Base-by-base conservation (phyloP, 768 basidiomycete genomes). In the Tricholoma matsutake region DNA sequence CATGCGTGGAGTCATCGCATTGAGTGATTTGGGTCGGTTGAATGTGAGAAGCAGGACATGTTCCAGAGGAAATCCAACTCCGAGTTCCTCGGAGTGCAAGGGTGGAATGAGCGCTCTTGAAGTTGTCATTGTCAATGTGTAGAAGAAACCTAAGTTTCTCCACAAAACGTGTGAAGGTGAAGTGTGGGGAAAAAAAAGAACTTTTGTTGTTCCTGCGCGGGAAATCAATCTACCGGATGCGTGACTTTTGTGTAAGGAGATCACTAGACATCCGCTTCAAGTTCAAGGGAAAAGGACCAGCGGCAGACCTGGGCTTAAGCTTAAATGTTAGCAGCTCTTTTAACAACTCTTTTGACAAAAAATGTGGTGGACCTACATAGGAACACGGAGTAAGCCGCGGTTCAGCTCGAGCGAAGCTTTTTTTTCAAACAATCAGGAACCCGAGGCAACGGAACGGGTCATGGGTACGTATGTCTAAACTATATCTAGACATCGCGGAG, bases 1-100 rank as follows among this genome's bases (percentile, higher is more conserved):
- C 80, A 92, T 85, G 6, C 72, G 75, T 6, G 83, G 81, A 0
- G 85, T 84, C 79, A 94, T 83, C 1, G 93, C 90, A 67, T 95
- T 94, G 69, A 91, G 81, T 6, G 80, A 71, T 57, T 79, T 77
- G 0, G 91, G 91, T 6, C 91, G 80, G 73, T 94, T 94, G 61
- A 81, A 68, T 1, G 75, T 75, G 54, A 81, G 68, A 37, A 78
- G 71, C 25, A 79, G 64, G 9, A 80, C 72, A 69, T 79, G 78
- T 1, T 75, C 72, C 7, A 62, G 67, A 2, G 79, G 80, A 55
- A 79, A 75, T 0, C 73, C 66, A 32, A 80, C 73, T 34, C 68
- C 68, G 62, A 81, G 68, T 63, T 77, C 68, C 25, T 68, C 64
- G 13, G 79, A 80, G 58, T 76, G 76, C 3, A 68, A 66, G 13